phyloP scores from a whole-genome alignment of 768 basidiomycete species.

The Leccinum sublutescens region DNA sequence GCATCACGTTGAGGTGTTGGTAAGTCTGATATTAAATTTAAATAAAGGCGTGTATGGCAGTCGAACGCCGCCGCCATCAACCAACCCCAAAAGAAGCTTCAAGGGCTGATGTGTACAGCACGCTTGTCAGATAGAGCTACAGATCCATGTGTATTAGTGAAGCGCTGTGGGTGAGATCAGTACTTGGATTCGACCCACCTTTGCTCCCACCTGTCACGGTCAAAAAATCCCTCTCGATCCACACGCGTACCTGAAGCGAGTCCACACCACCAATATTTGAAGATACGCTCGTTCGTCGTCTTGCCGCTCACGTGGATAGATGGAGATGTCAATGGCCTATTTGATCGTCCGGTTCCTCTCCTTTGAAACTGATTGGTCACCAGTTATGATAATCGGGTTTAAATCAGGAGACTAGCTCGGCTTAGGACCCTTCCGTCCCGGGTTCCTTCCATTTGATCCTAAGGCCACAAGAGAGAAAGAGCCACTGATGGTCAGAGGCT shows the following conservation, averaged over 20 bases:
- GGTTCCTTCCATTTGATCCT: background rate
- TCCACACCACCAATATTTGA: background rate
- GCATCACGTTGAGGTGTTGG: background rate
- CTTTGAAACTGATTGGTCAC: background rate
- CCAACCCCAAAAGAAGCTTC: constrained; percentile 10
- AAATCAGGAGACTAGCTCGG: constrained; percentile 3
- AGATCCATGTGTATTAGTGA: background rate
- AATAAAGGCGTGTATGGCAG: background rate
- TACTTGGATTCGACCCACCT: background rate
- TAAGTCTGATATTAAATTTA: constrained; percentile 1
- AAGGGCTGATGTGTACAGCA: background rate
- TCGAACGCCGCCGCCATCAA: constrained; percentile 9
- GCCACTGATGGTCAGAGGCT: background rate
- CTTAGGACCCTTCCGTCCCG: background rate
- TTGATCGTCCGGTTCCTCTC: background rate
- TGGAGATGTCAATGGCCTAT: background rate
- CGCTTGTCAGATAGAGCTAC: background rate
- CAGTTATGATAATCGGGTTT: background rate
- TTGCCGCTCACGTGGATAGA: background rate
- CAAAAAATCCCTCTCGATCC: constrained; percentile 1
- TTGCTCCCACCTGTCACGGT: background rate
- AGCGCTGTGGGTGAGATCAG: background rate
- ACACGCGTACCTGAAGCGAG: constrained; percentile 11
- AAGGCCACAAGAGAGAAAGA: background rate
- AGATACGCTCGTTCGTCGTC: background rate